Conservation (phyloP, 2,329 filamentous ascomycete species). For the Stachybotrys elegans region DNA sequence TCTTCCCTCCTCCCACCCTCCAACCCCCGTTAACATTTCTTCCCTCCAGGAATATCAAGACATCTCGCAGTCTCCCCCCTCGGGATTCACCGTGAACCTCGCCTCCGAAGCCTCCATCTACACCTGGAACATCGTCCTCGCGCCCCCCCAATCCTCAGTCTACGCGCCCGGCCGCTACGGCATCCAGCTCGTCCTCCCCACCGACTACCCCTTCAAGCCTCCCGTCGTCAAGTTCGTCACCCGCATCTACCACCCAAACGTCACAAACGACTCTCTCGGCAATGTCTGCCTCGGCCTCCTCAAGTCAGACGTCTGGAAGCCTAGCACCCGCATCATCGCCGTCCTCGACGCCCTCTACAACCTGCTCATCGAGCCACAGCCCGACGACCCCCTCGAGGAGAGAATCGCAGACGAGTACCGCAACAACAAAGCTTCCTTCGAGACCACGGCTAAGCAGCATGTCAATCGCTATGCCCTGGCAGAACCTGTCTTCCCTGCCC, state of each 20-base stretch:
- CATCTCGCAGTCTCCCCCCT: conserved; percentile 40
- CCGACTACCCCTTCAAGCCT: conserved; percentile 86
- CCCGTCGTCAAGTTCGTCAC: conserved; percentile 75
- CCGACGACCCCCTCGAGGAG: conserved; percentile 83
- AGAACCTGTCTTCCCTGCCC: conserved; percentile 28
- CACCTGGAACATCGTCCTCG: conserved; percentile 46
- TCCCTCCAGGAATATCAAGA: conserved; percentile 46
- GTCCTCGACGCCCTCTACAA: conserved; percentile 74
- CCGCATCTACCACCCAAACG: conserved; percentile 93
- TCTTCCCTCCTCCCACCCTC: conserved; percentile 1
- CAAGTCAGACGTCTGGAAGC: conserved; percentile 88
- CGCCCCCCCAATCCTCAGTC: conserved; percentile 36
- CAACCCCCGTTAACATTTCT: background rate
- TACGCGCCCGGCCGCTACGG: conserved; percentile 68
- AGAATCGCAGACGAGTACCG: conserved; percentile 82
- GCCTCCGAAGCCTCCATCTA: conserved; percentile 43
- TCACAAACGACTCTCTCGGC: conserved; percentile 80
- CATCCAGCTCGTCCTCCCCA: conserved; percentile 66
- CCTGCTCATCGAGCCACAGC: conserved; percentile 74
- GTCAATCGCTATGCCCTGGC: conserved; percentile 65
- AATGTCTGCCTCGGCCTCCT: conserved; percentile 82
- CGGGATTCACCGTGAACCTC: conserved; percentile 42
- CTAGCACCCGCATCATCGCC: conserved; percentile 67
- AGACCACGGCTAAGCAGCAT: conserved; percentile 71
- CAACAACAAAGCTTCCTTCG: conserved; percentile 61